Evolutionary conservation across 2,329 filamentous ascomycete species (phyloP).

Genomic region (Hypoxylon sp.): DNA sequence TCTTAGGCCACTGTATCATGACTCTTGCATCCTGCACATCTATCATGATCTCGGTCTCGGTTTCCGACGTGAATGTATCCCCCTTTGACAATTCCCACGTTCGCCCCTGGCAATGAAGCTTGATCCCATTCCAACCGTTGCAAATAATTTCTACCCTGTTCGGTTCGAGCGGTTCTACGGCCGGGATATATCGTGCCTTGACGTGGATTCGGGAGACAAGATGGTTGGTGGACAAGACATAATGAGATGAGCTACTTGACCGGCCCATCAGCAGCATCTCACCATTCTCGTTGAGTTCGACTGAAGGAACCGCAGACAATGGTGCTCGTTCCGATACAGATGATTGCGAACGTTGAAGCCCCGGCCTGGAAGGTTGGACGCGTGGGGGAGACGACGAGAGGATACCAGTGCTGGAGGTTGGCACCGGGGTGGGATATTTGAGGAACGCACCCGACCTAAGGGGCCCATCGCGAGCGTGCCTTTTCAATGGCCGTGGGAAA

Average conservation of each 20-base stretch:
- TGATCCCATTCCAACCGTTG: slow-evolving; percentile 95
- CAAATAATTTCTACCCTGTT: slow-evolving; percentile 90
- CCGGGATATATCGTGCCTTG: slow-evolving; percentile 84
- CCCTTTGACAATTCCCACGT: slow-evolving; percentile 89
- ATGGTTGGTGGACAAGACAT: slow-evolving; percentile 91
- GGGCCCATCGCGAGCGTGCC: slow-evolving; percentile 65
- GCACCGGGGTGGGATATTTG: slow-evolving; percentile 93
- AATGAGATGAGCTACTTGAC: slow-evolving; percentile 95
- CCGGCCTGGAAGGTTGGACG: slow-evolving; percentile 61
- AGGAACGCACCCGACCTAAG: slow-evolving; percentile 62
- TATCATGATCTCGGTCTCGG: slow-evolving; percentile 91
- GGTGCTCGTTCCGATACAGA: slow-evolving; percentile 83
- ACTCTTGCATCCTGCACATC: slow-evolving; percentile 95
- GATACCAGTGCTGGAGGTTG: slow-evolving; percentile 93
- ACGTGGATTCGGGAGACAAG: slow-evolving; percentile 95
- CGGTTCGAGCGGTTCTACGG: slow-evolving; percentile 74
- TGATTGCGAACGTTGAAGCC: slow-evolving; percentile 71
- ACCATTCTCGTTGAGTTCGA: slow-evolving; percentile 85
- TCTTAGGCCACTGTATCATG: slow-evolving; percentile 86
- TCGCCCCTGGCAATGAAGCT: slow-evolving; percentile 89
- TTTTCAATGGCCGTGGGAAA: slow-evolving; percentile 77
- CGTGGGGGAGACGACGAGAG: slow-evolving; percentile 86
- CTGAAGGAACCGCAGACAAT: slow-evolving; percentile 83
- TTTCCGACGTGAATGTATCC: slow-evolving; percentile 90
- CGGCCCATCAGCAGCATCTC: slow-evolving; percentile 89